Percentiles rank a stretch among this genome's conserved stretches.
These are phyloP conservation scores for Tylopilus cervinicoccineus DNA, from an alignment of 768 basidiomycete species.

Conservation along the genomic window DNA sequence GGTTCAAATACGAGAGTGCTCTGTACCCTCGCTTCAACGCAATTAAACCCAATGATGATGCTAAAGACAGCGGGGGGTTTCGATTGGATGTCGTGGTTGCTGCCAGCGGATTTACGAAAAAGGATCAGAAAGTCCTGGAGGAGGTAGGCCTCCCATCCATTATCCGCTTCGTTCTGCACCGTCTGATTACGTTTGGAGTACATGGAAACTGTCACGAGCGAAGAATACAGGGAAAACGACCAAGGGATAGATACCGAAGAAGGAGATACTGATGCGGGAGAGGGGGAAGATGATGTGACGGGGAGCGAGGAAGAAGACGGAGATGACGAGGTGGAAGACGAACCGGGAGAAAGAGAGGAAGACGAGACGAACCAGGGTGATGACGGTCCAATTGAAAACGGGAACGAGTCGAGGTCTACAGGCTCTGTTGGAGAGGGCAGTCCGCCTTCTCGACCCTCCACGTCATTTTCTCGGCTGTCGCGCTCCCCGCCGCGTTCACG, in stretches of 20 bases:
- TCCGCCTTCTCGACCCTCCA: conserved; percentile 25
- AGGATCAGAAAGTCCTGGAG: conserved; percentile 78
- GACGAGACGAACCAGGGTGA: conserved; percentile 19
- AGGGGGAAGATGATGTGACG: conserved; percentile 33
- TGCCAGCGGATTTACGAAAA: conserved; percentile 89
- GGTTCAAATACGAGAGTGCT: conserved; percentile 90
- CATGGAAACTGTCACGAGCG: conserved; percentile 51
- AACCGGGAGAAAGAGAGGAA: conserved; percentile 34
- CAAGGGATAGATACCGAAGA: conserved; percentile 31
- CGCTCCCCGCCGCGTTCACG: conserved; percentile 52
- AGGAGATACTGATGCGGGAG: conserved; percentile 37
- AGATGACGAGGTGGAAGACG: conserved; percentile 35
- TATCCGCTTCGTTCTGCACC: conserved; percentile 15
- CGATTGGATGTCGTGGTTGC: conserved; percentile 87
- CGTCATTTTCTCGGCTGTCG: conserved; percentile 41
- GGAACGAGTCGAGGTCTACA: conserved; percentile 3
- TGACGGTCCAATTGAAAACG: conserved; percentile 10
- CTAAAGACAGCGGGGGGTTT: conserved; percentile 52
- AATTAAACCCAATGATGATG: conserved; percentile 27
- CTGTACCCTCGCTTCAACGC: conserved; percentile 81
- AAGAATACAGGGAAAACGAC: conserved; percentile 30
- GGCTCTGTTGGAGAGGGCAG: conserved; percentile 4
- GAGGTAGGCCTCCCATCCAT: conserved; percentile 53
- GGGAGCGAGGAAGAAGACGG: conserved; percentile 28
- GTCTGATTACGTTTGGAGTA: conserved; percentile 45